These are phyloP conservation scores for Ophiostoma pallidulum DNA, from an alignment of 2,329 filamentous ascomycete genomes.

Conservation along the genomic window DNA sequence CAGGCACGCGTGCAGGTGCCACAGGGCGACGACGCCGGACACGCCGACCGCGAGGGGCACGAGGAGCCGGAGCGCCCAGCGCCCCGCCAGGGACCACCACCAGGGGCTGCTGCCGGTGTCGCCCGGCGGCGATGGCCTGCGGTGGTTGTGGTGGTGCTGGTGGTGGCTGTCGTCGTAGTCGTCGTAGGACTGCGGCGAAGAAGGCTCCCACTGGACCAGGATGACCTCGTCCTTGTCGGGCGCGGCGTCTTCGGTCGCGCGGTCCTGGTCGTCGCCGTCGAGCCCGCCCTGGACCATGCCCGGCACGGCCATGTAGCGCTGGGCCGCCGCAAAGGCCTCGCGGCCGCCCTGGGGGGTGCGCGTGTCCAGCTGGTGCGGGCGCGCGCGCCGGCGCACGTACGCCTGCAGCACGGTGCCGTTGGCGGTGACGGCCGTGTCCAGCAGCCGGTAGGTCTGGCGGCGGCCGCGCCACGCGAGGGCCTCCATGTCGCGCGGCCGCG, in stretches of 20 bases:
- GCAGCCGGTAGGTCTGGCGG: conserved; percentile 31
- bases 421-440: conserved; percentile 29
- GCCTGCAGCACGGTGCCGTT: conserved; percentile 37
- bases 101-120: too few species aligned
- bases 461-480: conserved; percentile 24
- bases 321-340: not conserved
- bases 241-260: not conserved
- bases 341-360: not conserved
- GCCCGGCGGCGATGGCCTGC: too few species aligned
- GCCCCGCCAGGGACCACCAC: too few species aligned
- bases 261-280: not conserved
- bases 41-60: too few species aligned
- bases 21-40: too few species aligned
- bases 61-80: too few species aligned
- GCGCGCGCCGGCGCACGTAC: conserved; percentile 28
- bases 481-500: conserved; percentile 18
- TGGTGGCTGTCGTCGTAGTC: conserved; percentile 7
- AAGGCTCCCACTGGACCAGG: conserved; percentile 4
- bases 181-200: too few species aligned
- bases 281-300: not conserved
- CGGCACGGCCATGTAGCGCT: conserved; percentile 1
- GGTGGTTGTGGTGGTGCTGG: too few species aligned
- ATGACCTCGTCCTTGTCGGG: conserved; percentile 7
- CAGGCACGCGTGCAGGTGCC: too few species aligned
- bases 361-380: not conserved